Base-by-base conservation (phyloP, 1,139 yeast genomes). In the Spencermartinsiella ligniputridi region DNA sequence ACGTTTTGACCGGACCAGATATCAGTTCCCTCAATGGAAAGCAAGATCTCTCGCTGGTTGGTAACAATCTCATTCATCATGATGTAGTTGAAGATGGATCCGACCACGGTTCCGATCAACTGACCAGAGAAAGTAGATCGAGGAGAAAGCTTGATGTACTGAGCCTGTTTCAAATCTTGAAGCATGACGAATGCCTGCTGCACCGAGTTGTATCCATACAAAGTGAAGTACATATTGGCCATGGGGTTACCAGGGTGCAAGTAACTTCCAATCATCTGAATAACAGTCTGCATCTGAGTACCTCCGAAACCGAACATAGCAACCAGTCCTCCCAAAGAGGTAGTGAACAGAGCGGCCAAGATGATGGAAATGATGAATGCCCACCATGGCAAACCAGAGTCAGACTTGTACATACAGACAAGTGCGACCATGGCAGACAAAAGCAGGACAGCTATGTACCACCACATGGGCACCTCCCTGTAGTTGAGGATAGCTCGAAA, bases 381-480 rank as follows among this genome's bases (percentile, higher is more conserved):
- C 78, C 79, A 77, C 30, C 75, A 71, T 3, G 81, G 81, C 45
- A 78, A 71, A 42, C 73, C 68, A 9, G 77, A 68, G 40, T 55
- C 49, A 50, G 64, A 61, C 3, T 69, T 53, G 43, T 69, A 53
- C 41, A 75, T 68, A 49, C 73, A 69, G 2, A 72, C 62, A 35
- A 78, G 65, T 3, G 79, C 76, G 46, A 78, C 63, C 5, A 67
- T 67, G n/a, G 76, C 59, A 15, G 79, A 69, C 15, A 69, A 52
- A 5, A 69, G 48, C 48, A 79, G 61, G 15, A 78, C 70, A 9
- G 63, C 41, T 27, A 74, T 52, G 52, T 74, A 79, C 69, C 76
- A 75, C 74, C 75, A 74, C 47, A 76, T 81, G 17, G 84, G 84
- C 27, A 78, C 83, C 53, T 79, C 85, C 38, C 69, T 71, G 58